These are phyloP conservation scores for Fusarium nematophilum DNA, from an alignment of 2,329 filamentous ascomycete genomes.

Conservation along the genomic window DNA sequence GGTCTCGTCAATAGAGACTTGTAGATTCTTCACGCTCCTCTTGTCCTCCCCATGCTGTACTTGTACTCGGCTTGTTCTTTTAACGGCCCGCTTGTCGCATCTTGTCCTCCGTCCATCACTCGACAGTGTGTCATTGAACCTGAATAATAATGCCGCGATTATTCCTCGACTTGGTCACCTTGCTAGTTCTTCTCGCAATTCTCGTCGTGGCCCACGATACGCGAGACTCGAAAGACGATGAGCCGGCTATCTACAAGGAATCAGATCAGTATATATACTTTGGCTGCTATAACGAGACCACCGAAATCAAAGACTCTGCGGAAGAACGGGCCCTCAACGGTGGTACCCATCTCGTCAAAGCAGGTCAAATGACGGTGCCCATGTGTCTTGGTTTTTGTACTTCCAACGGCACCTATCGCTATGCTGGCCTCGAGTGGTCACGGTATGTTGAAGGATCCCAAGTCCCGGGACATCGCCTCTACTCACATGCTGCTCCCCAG, in stretches of 20 bases:
- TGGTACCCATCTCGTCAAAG: conserved; percentile 53
- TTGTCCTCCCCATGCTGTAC: too few relatives aligned
- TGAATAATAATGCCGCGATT: not conserved
- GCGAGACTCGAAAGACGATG: conserved; percentile 13
- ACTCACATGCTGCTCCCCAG: conserved; percentile 44
- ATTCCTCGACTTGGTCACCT: not conserved
- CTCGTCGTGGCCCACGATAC: conserved; percentile 28
- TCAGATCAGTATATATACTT: conserved; percentile 58
- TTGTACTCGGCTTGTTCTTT: too few relatives aligned
- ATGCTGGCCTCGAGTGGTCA: conserved; percentile 67
- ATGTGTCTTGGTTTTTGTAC: conserved; percentile 64
- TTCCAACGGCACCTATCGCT: conserved; percentile 55
- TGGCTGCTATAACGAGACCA: conserved; percentile 71
- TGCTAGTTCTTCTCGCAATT: conserved; percentile 25
- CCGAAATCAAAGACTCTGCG: conserved; percentile 54
- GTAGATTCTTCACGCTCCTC: too few relatives aligned
- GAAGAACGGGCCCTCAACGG: conserved; percentile 59
- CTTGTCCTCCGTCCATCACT: not conserved
- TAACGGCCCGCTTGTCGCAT: not conserved
- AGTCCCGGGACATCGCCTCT: not conserved
- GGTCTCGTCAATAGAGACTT: too few relatives aligned
- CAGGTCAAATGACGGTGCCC: conserved; percentile 63
- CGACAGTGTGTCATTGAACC: not conserved
- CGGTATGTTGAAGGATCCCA: conserved; percentile 46
- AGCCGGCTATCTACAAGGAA: conserved; percentile 49